Evolutionary conservation across 768 basidiomycete species (phyloP).

Genomic region (Xanthoconium purpureum): DNA sequence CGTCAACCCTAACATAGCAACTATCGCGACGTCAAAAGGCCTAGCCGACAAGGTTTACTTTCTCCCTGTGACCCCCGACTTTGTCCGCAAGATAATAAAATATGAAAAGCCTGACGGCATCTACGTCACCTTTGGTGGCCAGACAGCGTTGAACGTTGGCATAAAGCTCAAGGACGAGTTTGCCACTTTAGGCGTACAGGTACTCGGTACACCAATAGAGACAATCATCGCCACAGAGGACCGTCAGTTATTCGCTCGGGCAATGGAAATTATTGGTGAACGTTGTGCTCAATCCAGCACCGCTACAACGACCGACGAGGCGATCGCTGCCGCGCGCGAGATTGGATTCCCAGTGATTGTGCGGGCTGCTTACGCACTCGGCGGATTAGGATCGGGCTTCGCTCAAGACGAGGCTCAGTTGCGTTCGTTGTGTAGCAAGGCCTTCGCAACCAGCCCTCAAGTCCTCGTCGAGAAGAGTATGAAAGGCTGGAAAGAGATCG

Average conservation of each 20-base stretch:
- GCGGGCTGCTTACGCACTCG: constrained; percentile 94
- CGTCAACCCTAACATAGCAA: constrained; percentile 98
- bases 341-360: constrained; percentile 97
- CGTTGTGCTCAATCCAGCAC: constrained; percentile 89
- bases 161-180: constrained; percentile 99
- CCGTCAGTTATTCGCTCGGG: constrained; percentile 86
- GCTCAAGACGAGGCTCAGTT: constrained; percentile 93
- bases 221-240: constrained; percentile 98
- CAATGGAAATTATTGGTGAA: constrained; percentile 95
- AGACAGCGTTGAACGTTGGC: constrained; percentile 95
- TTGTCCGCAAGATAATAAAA: constrained; percentile 96
- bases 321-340: constrained; percentile 69
- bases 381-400: constrained; percentile 93
- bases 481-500: constrained; percentile 99
- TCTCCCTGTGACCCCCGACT: constrained; percentile 96
- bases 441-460: constrained; percentile 96
- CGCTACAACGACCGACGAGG: constrained; percentile 84
- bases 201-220: constrained; percentile 94
- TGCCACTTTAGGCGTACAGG: constrained; percentile 80
- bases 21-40: constrained; percentile 95
- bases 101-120: constrained; percentile 99
- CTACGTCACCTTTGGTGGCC: constrained; percentile 97
- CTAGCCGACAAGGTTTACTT: constrained; percentile 99
- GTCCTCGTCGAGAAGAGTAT: constrained; percentile 99
- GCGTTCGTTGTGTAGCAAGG: constrained; percentile 83